Conservation (phyloP, 352 stramenopile genomes). For the Aphanomyces euteiches region DNA sequence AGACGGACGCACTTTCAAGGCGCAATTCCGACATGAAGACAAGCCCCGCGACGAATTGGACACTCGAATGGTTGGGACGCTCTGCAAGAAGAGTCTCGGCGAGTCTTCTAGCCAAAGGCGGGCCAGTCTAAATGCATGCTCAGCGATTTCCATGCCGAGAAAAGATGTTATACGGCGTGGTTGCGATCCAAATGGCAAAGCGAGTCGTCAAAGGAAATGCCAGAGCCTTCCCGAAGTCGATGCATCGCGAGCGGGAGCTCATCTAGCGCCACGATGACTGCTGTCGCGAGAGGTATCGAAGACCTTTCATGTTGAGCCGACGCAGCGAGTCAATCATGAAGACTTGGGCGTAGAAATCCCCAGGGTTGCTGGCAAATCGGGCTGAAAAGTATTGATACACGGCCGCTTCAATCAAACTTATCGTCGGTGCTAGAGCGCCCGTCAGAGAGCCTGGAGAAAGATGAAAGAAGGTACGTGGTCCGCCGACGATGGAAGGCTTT, state of each 20-base stretch:
- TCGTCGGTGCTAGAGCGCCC: not conserved
- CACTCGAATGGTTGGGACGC: not conserved
- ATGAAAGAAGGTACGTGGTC: not conserved
- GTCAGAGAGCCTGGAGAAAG: not conserved
- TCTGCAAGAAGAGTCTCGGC: not conserved
- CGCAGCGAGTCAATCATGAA: slow-evolving; percentile 48
- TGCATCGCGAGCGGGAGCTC: slow-evolving; percentile 13
- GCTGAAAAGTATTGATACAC: slow-evolving; percentile 49
- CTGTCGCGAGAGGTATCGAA: not conserved
- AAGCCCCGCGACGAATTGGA: slow-evolving; percentile 21
- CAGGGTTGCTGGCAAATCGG: slow-evolving; percentile 30
- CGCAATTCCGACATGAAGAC: slow-evolving; percentile 23
- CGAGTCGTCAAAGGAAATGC: slow-evolving; percentile 28
- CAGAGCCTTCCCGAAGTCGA: slow-evolving; percentile 8
- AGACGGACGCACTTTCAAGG: slow-evolving; percentile 15
- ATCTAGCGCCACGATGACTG: not conserved
- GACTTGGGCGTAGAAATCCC: slow-evolving; percentile 53
- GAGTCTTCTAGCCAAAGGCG: not conserved
- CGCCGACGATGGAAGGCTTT: slow-evolving; percentile 22
- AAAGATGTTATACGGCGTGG: not conserved
- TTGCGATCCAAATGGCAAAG: slow-evolving; percentile 12
- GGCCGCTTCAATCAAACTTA: slow-evolving; percentile 38
- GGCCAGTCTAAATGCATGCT: not conserved
- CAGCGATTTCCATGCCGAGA: not conserved
- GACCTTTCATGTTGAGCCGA: slow-evolving; percentile 32